These are phyloP conservation scores for Entrophospora sp. DNA, from an alignment of 192 early-diverging fungal species.

Conservation along the genomic window DNA sequence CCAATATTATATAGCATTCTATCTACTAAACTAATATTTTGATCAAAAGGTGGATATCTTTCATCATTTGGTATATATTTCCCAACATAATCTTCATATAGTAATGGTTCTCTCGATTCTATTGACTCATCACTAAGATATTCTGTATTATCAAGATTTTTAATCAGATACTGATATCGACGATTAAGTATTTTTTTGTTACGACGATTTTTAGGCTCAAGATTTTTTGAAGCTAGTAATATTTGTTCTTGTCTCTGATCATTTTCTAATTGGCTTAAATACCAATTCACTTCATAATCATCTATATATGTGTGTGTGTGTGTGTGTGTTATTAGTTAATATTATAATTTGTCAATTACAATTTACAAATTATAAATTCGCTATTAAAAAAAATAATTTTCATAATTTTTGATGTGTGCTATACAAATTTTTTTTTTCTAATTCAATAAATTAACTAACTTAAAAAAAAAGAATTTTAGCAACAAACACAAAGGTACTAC, in stretches of 20 bases:
- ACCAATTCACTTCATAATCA: slow-evolving; percentile 33
- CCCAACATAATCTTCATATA: slow-evolving; percentile 37
- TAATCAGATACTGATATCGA: slow-evolving; percentile 27
- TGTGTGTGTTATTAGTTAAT: background rate
- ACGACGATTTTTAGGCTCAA: background rate
- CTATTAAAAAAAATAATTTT: background rate
- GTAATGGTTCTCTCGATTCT: slow-evolving; percentile 28
- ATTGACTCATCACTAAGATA: slow-evolving; percentile 35
- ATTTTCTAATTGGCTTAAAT: slow-evolving; percentile 20
- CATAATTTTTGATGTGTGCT: no score
- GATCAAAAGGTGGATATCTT: slow-evolving; percentile 21
- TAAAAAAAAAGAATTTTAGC: background rate
- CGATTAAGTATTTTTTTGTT: slow-evolving; percentile 27
- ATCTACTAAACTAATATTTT: slow-evolving; percentile 27
- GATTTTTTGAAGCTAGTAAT: background rate
- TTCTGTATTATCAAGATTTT: slow-evolving; percentile 20
- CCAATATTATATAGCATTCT: slow-evolving; percentile 27
- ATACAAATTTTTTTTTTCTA: no score
- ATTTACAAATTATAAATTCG: background rate
- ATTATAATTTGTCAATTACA: background rate
- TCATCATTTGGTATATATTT: slow-evolving; percentile 26
- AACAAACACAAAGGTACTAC: background rate
- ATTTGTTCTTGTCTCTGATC: background rate
- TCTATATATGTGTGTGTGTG: no score
- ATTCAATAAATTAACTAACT: background rate